Evolutionary conservation across 768 basidiomycete genomes (phyloP).

Genomic region (Panellus pusillus): DNA sequence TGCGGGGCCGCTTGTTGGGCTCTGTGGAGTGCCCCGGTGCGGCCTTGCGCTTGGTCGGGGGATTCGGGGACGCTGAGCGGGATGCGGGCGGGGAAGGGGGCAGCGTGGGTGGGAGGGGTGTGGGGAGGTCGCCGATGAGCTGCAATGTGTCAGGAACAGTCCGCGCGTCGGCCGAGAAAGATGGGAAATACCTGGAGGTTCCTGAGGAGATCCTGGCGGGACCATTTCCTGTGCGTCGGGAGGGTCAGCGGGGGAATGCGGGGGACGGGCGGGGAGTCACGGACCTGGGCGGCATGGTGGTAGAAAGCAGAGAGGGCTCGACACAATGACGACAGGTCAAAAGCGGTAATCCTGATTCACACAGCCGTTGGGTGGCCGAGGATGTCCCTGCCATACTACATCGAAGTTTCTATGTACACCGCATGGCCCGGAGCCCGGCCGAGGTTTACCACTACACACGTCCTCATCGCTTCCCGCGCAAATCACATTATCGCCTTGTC

Average conservation of each 20-base stretch:
- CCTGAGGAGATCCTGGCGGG: slow-evolving; percentile 48
- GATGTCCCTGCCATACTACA: too few species aligned
- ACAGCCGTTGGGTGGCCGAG: too few species aligned
- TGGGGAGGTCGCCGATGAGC: slow-evolving; percentile 43
- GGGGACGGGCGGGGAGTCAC: slow-evolving; percentile 13
- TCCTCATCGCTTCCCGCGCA: too few species aligned
- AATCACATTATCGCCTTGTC: too few species aligned
- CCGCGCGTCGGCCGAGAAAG: slow-evolving; percentile 2
- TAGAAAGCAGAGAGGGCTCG: slow-evolving; percentile 17
- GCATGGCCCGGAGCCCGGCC: too few species aligned
- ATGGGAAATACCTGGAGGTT: slow-evolving; percentile 42
- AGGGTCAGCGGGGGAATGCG: slow-evolving; percentile 14
- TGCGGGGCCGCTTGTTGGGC: slow-evolving; percentile 47
- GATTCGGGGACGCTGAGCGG: slow-evolving; percentile 47
- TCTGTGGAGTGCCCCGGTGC: slow-evolving; percentile 40
- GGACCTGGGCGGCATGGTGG: slow-evolving; percentile 33
- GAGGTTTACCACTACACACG: too few species aligned
- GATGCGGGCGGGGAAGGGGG: slow-evolving; percentile 55
- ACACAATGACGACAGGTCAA: not conserved
- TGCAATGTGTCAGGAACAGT: slow-evolving; percentile 22
- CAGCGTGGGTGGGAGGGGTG: slow-evolving; percentile 45
- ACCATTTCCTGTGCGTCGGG: slow-evolving; percentile 42
- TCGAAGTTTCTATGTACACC: too few species aligned
- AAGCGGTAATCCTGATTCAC: not conserved
- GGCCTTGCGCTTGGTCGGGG: slow-evolving; percentile 49